These are phyloP conservation scores for Calonectria hawksworthii DNA, from an alignment of 2,329 filamentous ascomycete genomes.

Conservation along the genomic window DNA sequence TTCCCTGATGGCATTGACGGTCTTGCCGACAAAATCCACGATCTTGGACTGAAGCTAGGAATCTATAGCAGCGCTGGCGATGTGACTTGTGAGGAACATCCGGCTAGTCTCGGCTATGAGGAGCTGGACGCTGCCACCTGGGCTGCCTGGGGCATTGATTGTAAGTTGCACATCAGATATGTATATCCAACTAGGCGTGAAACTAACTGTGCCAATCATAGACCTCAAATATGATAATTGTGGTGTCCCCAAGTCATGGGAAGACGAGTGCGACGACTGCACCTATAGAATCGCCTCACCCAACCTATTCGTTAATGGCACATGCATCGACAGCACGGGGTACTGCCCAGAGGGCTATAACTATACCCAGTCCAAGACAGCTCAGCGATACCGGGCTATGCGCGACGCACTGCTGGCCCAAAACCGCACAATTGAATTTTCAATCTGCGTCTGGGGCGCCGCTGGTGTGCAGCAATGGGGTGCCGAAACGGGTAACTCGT, in stretches of 20 bases:
- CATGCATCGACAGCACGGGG: not conserved
- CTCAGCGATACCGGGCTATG: not conserved
- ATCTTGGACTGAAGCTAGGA: not conserved
- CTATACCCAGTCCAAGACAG: not conserved
- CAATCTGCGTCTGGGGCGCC: not conserved
- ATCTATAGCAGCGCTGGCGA: not conserved
- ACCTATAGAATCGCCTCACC: not conserved
- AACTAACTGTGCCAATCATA: not conserved
- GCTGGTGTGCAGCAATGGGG: not conserved
- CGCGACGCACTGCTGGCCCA: not conserved
- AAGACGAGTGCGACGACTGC: not conserved
- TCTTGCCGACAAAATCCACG: not conserved
- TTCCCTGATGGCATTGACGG: not conserved
- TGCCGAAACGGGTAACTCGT: not conserved
- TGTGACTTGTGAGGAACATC: not conserved
- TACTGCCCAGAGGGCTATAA: not conserved
- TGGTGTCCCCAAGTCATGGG: not conserved
- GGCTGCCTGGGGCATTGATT: not conserved
- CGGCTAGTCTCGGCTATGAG: not conserved
- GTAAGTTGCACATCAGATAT: not conserved
- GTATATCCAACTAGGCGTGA: not conserved
- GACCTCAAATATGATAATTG: not conserved
- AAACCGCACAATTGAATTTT: not conserved
- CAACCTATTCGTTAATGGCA: not conserved
- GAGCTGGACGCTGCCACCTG: not conserved